phyloP scores from a whole-genome alignment of 495 filamentous ascomycete species.

The Corynascus novoguineensis region DNA sequence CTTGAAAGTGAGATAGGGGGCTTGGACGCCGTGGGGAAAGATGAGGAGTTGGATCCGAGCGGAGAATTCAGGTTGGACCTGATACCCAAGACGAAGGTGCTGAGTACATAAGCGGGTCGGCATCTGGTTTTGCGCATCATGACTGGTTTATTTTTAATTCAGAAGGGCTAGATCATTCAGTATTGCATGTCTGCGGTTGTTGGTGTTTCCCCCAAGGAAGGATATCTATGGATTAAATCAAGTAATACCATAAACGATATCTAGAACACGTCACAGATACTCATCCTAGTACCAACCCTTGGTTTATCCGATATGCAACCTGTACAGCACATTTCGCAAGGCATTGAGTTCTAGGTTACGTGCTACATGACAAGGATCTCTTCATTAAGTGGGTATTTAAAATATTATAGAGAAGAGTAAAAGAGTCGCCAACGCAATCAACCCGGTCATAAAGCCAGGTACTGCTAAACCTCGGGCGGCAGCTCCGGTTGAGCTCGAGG shows the following conservation, averaged over 20 bases:
- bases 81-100: conserved; percentile 18
- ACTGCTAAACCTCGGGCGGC: neutral
- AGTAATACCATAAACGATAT: neutral
- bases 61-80: conserved; percentile 13
- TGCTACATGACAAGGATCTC: too few species aligned
- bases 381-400: neutral
- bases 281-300: too few species aligned
- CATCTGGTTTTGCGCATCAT: conserved; percentile 1
- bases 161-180: too few species aligned
- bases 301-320: too few species aligned
- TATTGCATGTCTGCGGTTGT: too few species aligned
- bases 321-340: too few species aligned
- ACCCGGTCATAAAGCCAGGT: conserved; percentile 7
- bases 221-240: too few species aligned
- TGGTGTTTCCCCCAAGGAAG: too few species aligned
- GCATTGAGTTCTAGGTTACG: too few species aligned
- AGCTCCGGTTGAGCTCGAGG: conserved; percentile 10
- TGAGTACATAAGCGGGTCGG: neutral
- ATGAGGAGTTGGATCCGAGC: neutral
- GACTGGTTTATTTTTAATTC: neutral
- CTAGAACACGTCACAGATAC: neutral
- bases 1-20: neutral
- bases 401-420: conserved; percentile 16
- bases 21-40: neutral
- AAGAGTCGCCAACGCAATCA: conserved; percentile 9